Evolutionary conservation across 148 eudicot species (phyloP), one percentile per base, ranked within the genome.

Genomic region (Fagopyrum esculentum): DNA sequence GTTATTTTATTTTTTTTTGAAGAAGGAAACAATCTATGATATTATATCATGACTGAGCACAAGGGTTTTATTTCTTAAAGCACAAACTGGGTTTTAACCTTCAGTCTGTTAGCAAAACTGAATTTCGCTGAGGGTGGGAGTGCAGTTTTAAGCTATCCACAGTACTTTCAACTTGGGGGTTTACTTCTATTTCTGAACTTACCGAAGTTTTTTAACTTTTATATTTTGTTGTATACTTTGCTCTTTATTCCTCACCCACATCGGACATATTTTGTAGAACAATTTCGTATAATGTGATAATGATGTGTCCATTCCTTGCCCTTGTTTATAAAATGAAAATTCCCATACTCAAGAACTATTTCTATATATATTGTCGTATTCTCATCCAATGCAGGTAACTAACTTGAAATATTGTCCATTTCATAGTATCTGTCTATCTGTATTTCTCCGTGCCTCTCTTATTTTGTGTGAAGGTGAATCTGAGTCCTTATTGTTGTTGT

Each of bases 401-500:
- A 66, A 66, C 5, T 35, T 8, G 40, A 19, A 66, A 66, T 66
- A 35, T 10, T 66, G 47, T 66, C 16, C 69, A 35, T 26, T 66
- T 43, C 13, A 66, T 40, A 66, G 46, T 13, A 40, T 13, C 46
- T 66, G 71, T 11, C 40, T 66, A 0, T 13, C 3, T 35, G 40
- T 35, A 35, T 35, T 35, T 35, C 40, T 35, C 40, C 2, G 40
- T 35, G 40, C 40, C 17, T 43, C 19, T 13, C 35, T 35, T 17
- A 40, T 35, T 5, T 66, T 40, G 71, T 66, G 71, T 4, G 16
- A 40, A 35, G 71, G 71, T 40, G 19, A 66, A 40, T 66, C 46
- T 66, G 47, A 66, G 11, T 66, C 71, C 71, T 66, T 66, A 40
- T 4, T 63, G 44, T 44, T 77, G 73, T 8, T 74, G 73, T 40